These are phyloP conservation scores for Verticillium longisporum DNA, from an alignment of 2,329 filamentous ascomycete genomes.

Conservation along the genomic window DNA sequence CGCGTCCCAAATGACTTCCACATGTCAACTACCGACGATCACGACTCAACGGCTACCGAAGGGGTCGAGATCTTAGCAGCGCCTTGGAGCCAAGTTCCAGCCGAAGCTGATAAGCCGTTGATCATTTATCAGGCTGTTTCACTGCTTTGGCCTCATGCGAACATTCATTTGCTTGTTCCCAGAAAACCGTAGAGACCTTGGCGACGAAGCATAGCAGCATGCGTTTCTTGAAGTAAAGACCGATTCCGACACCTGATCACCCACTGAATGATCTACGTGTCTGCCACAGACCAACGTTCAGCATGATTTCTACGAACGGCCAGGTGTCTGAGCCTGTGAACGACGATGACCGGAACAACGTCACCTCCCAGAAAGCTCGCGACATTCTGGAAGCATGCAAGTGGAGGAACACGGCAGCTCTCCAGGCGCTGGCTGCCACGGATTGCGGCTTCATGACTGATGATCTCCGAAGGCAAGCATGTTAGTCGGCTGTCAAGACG, in stretches of 20 bases:
- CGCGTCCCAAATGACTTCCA: neutral
- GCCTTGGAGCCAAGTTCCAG: neutral
- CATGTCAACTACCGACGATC: neutral
- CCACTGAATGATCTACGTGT: neutral
- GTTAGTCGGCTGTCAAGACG: slow-evolving; percentile 47
- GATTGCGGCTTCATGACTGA: slow-evolving; percentile 63
- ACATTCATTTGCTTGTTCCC: no score
- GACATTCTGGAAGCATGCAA: slow-evolving; percentile 55
- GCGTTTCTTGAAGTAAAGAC: neutral
- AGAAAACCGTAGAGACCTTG: no score
- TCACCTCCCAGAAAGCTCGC: slow-evolving; percentile 29
- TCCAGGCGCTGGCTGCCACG: slow-evolving; percentile 54
- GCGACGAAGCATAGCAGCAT: neutral
- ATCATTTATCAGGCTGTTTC: neutral
- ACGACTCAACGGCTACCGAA: neutral
- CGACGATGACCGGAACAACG: neutral
- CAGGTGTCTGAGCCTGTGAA: neutral
- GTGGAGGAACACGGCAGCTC: slow-evolving; percentile 44
- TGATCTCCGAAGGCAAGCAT: slow-evolving; percentile 63
- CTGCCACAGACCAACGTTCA: neutral
- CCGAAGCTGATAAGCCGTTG: no score
- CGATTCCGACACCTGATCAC: neutral
- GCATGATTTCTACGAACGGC: neutral
- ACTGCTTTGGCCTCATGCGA: neutral
- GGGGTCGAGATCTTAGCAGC: neutral